phyloP scores from a whole-genome alignment of 2,329 filamentous ascomycete genomes.

The Lachnellula hyalina region DNA sequence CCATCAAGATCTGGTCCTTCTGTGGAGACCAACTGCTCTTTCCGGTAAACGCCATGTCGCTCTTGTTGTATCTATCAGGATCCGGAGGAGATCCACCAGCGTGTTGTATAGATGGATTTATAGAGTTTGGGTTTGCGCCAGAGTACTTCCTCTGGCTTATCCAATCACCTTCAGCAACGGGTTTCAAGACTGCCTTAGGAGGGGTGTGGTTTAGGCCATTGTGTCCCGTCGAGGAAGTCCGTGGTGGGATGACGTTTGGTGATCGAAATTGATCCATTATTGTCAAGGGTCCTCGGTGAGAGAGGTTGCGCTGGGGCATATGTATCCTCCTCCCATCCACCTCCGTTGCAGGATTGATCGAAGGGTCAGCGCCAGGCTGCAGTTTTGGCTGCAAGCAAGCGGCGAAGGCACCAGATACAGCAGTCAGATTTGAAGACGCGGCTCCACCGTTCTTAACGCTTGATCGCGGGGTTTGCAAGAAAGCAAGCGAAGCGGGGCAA shows the following conservation, averaged over 20 bases:
- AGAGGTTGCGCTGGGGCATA: constrained; percentile 15
- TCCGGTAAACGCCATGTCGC: constrained; percentile 29
- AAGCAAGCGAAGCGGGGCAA: background rate
- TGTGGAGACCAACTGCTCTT: constrained; percentile 55
- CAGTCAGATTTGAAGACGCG: background rate
- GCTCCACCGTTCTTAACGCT: background rate
- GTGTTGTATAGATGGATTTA: constrained; percentile 24
- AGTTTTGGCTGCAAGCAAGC: background rate
- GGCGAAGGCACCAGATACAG: background rate
- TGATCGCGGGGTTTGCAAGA: background rate
- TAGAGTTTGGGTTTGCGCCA: constrained; percentile 13
- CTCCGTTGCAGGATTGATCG: constrained; percentile 3
- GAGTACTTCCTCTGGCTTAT: constrained; percentile 39
- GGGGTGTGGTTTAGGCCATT: constrained; percentile 25
- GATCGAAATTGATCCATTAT: constrained; percentile 33
- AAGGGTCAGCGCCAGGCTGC: constrained; percentile 8
- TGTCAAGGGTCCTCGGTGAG: constrained; percentile 11
- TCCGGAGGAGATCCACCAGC: constrained; percentile 15
- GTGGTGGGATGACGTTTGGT: constrained; percentile 66
- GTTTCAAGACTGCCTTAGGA: constrained; percentile 39
- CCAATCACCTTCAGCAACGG: constrained; percentile 59
- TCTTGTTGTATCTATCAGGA: constrained; percentile 23
- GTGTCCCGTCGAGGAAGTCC: constrained; percentile 63
- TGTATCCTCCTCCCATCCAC: constrained; percentile 1
- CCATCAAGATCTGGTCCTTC: constrained; percentile 73